Evolutionary conservation across 2,329 filamentous ascomycete species (phyloP), one percentile per base, ranked within the genome.

Genomic region (Pseudopithomyces chartarum): DNA sequence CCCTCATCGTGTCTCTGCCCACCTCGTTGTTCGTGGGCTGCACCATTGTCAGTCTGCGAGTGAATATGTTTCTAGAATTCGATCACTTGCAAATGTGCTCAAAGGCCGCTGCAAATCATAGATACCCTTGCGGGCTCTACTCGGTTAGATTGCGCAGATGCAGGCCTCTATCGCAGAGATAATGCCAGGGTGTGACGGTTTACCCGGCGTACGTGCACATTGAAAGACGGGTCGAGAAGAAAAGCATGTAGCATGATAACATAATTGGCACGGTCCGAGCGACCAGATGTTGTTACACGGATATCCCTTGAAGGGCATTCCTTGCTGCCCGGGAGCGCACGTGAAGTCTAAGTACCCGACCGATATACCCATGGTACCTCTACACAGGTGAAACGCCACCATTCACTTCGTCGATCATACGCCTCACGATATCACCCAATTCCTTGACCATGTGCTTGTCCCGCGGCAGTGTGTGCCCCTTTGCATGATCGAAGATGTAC

Each of bases 401-500:
- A 15, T 55, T 59, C 2, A 65, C 59, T 39, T 70, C 65, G 23
- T 49, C 58, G 13, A 69, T 69, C 66, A 71, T 66, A 7, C 56
- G 45, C 2, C 69, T 67, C 32, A 73, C 53, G 13, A 64, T 64
- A 51, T 72, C 69, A 11, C 67, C 64, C 6, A 73, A 58, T 57
- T 73, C 70, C 46, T 69, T 63, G 8, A 73, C 56, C 49, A 66
- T 70, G 76, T 63, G 51, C 33, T 63, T 67, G 33, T 65, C 64
- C 38, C 69, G 65, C 0, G 86, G 86, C 4, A 88, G 75, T 0
- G 84, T 87, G 65, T 89, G 86, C 0, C 86, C 86, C 64, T 87
- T 87, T 4, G 84, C 86, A 59, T 87, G 85, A 61, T 89, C 86
- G 58, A 88, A 88, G n/a, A 88, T 77, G 33, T 80, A 78, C 0